These are phyloP conservation scores for Suillus discolor DNA, from an alignment of 768 basidiomycete species.

Conservation along the genomic window DNA sequence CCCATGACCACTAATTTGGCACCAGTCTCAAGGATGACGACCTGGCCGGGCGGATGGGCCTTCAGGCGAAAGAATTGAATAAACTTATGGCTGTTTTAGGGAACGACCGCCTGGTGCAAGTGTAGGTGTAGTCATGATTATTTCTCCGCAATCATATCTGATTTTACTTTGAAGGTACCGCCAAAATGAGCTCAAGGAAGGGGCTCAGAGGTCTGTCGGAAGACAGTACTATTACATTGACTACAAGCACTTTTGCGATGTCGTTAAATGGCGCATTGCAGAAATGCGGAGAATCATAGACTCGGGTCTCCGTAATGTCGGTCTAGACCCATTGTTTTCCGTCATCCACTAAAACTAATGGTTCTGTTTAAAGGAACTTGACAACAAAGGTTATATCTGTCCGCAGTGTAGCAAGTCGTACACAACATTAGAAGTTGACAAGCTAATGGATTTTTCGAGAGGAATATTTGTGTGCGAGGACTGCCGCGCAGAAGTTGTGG, in stretches of 20 bases:
- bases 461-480: conserved; percentile 83
- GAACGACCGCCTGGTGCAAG: conserved; percentile 75
- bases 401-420: conserved; percentile 85
- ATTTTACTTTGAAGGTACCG: conserved; percentile 60
- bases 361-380: conserved; percentile 69
- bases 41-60: conserved; percentile 85
- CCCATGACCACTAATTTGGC: conserved; percentile 2
- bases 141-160: conserved; percentile 3
- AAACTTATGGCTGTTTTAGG: conserved; percentile 84
- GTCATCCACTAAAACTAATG: not conserved
- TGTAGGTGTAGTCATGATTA: conserved; percentile 48
- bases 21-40: conserved; percentile 91
- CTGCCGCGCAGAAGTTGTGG: conserved; percentile 82
- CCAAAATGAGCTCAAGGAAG: conserved; percentile 90
- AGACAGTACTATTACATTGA: conserved; percentile 97
- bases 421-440: conserved; percentile 82
- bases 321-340: conserved; percentile 24
- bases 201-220: conserved; percentile 82
- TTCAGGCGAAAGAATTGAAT: conserved; percentile 87
- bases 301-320: conserved; percentile 83
- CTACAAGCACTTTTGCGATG: conserved; percentile 93
- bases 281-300: conserved; percentile 92
- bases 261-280: conserved; percentile 96
- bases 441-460: conserved; percentile 70
- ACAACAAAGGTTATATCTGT: conserved; percentile 97